Evolutionary conservation across 2,329 filamentous ascomycete species (phyloP).

Genomic region (Teratosphaeria destructans): DNA sequence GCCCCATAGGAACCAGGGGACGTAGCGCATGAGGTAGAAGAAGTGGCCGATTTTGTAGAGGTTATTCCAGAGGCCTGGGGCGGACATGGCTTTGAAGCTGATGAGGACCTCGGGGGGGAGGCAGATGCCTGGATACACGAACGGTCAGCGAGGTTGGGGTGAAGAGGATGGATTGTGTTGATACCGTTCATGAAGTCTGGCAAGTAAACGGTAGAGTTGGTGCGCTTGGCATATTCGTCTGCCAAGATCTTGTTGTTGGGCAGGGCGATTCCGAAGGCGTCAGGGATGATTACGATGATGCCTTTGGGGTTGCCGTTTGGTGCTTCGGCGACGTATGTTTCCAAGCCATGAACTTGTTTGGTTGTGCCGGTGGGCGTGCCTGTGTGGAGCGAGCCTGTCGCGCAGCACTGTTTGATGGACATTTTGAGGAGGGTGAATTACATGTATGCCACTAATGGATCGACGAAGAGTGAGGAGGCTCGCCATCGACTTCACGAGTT

Average conservation of each 20-base stretch:
- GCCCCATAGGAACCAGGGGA: slow-evolving; percentile 19
- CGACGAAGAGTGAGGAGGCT: not conserved
- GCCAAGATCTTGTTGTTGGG: slow-evolving; percentile 29
- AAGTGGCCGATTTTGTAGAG: slow-evolving; percentile 23
- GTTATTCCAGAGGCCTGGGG: slow-evolving; percentile 21
- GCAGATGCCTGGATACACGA: slow-evolving; percentile 11
- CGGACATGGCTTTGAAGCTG: slow-evolving; percentile 21
- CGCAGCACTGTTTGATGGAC: slow-evolving; percentile 25
- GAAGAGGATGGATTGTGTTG: not conserved
- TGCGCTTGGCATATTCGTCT: slow-evolving; percentile 16
- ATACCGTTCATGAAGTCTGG: slow-evolving; percentile 29
- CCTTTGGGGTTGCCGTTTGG: slow-evolving; percentile 22
- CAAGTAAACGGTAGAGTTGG: slow-evolving; percentile 17
- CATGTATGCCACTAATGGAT: not conserved
- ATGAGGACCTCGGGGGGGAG: slow-evolving; percentile 19
- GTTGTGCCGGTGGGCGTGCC: slow-evolving; percentile 26
- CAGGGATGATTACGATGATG: slow-evolving; percentile 29
- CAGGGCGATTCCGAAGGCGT: slow-evolving; percentile 28
- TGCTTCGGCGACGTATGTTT: slow-evolving; percentile 28
- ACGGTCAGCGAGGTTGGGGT: not conserved
- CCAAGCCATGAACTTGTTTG: slow-evolving; percentile 26
- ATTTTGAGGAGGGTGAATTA: not conserved
- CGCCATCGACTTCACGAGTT: not conserved
- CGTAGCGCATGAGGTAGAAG: slow-evolving; percentile 8
- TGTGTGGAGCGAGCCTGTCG: slow-evolving; percentile 27